These are phyloP conservation scores for Pinus taeda DNA, from an alignment of 75 land plant genomes.

Conservation along the genomic window DNA sequence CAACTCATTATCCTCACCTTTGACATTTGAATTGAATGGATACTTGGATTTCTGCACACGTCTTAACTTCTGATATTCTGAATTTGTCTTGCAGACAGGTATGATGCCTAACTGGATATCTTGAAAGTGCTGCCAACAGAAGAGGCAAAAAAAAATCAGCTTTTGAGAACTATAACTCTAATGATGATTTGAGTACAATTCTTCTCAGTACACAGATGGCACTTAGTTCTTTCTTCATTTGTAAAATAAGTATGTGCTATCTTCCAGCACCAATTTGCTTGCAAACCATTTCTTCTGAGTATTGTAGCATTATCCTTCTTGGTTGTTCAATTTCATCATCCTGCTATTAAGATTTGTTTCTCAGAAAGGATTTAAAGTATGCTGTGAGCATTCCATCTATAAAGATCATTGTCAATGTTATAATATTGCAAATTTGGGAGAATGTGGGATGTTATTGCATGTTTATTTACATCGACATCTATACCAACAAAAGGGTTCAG, in stretches of 20 bases:
- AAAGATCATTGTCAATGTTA: neutral
- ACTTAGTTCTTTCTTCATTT: neutral
- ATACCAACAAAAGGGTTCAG: neutral
- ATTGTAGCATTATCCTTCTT: neutral
- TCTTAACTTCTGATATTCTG: neutral
- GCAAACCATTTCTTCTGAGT: neutral
- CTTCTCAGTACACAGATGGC: neutral
- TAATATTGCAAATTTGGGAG: neutral
- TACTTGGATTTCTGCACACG: neutral
- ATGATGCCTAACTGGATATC: neutral
- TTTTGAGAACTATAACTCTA: neutral
- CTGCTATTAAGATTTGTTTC: neutral
- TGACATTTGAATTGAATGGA: neutral
- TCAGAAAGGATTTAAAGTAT: neutral
- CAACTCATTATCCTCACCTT: neutral
- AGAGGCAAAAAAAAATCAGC: neutral
- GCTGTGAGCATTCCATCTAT: neutral
- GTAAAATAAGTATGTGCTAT: neutral
- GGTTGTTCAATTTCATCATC: neutral
- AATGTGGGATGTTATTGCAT: neutral
- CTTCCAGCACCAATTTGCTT: neutral
- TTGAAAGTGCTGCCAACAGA: neutral
- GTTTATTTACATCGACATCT: neutral
- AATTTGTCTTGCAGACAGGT: conserved; percentile 1
- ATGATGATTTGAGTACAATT: neutral